Conservation (phyloP, 805 yeast genomes). For the Kodamaea kaohsiungensis region DNA sequence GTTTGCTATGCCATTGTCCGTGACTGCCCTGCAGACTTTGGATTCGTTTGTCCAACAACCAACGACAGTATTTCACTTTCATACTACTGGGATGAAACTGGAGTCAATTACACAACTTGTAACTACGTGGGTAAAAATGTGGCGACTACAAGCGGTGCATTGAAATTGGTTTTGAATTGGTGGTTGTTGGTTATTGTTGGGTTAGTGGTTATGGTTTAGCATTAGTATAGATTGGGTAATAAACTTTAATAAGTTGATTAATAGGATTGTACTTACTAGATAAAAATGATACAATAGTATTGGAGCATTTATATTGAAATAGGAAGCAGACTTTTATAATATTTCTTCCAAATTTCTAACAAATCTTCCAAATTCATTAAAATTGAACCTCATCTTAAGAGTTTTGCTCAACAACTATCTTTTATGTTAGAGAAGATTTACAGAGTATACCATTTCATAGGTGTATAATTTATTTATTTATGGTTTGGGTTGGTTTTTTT, state of each 20-base stretch:
- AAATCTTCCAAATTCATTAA: not conserved
- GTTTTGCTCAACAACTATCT: no score
- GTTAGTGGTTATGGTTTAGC: not conserved
- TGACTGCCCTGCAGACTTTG: conserved; percentile 79
- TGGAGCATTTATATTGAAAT: not conserved
- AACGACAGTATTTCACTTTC: conserved; percentile 38
- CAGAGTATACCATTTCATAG: no score
- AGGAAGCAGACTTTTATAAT: no score
- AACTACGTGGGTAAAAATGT: conserved; percentile 34
- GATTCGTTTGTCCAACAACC: conserved; percentile 68
- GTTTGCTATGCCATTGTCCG: conserved; percentile 77
- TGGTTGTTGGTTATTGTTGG: conserved; percentile 10
- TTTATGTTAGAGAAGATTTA: no score
- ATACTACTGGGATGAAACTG: conserved; percentile 42
- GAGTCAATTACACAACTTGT: conserved; percentile 30
- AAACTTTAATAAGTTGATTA: not conserved
- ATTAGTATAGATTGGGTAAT: conserved; percentile 1
- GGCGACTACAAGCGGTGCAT: conserved; percentile 7
- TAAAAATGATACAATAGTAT: no score
- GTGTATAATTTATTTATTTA: no score
- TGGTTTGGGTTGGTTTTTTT: no score
- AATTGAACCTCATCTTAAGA: no score
- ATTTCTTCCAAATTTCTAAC: not conserved
- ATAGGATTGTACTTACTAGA: no score
- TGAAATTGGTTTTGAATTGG: conserved; percentile 16